Evolutionary conservation across 2,329 filamentous ascomycete genomes (phyloP).

Genomic region (Apiospora aurea): DNA sequence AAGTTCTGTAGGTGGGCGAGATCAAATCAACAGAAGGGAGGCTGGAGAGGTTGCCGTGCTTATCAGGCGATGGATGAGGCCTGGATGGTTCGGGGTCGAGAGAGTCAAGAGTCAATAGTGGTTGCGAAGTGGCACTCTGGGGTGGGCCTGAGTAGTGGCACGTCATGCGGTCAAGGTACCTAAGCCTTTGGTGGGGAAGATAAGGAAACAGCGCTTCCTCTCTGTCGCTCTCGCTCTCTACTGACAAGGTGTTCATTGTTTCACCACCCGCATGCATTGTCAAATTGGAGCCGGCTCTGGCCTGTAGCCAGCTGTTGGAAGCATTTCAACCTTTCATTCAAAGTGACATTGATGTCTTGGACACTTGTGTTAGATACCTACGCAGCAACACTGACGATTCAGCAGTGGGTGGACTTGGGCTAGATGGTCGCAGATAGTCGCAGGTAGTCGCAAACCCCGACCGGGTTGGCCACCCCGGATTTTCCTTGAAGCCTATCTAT

Average conservation of each 20-base stretch:
- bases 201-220: neutral
- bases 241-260: neutral
- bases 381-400: neutral
- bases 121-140: constrained; percentile 15
- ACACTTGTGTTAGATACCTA: no score
- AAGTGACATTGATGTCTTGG: neutral
- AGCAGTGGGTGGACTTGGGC: neutral
- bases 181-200: constrained; percentile 9
- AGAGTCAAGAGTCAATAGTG: constrained; percentile 12
- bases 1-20: neutral
- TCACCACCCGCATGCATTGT: neutral
- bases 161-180: constrained; percentile 22
- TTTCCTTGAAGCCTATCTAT: neutral
- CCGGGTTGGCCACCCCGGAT: neutral
- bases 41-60: neutral
- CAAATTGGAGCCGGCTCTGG: neutral
- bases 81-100: constrained; percentile 20
- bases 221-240: neutral
- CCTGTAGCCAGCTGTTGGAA: neutral
- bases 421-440: no score
- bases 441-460: neutral
- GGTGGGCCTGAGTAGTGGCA: neutral
- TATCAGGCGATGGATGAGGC: constrained; percentile 3
- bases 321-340: neutral
- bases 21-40: neutral